Base-by-base conservation (phyloP, 2,329 filamentous ascomycete genomes). In the Aspergillus brasiliensis region DNA sequence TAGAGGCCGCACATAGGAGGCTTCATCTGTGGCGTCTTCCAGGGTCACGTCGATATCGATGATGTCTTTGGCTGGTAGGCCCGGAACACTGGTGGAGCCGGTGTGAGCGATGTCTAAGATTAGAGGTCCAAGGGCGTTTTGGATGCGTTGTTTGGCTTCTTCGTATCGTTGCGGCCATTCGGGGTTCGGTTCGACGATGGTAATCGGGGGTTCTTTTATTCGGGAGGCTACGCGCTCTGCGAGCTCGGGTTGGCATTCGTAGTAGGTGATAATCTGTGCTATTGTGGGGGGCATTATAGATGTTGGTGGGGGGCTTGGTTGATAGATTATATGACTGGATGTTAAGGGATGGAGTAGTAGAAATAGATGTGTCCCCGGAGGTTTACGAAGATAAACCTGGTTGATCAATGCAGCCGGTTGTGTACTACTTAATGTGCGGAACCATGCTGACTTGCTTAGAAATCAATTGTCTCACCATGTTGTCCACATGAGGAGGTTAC, bases 21-120 rank as follows among this genome's bases (percentile, higher is more conserved):
- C 67, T 63, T 84, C 82, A 40, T 78, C 73, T 10, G 64, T 63
- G 23, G 76, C 59, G 51, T 82, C 73, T 3, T 65, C 51, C 7
- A 85, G 74, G 3, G 79, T 73, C 8, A 85, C 69, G 64, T 85
- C 83, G 27, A 85, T 75, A 66, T 85, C 83, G 49, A 85, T 81
- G 49, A 84, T 71, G 28, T 76, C 73, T 70, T 85, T 85, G 48
- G 83, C 83, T 0, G 80, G 74, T 3, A 85, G 75, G 7, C 70
- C 72, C 0, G 81, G 80, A 6, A 85, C 73, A 53, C 80, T 81
- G 27, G 83, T 85, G 11, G 81, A 84, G 25, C 83, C 83, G 31
- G 80, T 73, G 65, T 85, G 83, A 17, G 72, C 64, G 54, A 85
- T 70, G 21, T 69, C 66, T 23, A 65, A 62, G 37, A 70, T 64